A percentile compares a stretch with the other conserved stretches of the same genome.
These are phyloP conservation scores for Fusarium odoratissimum DNA, from an alignment of 2,329 filamentous ascomycete species.

Conservation along the genomic window DNA sequence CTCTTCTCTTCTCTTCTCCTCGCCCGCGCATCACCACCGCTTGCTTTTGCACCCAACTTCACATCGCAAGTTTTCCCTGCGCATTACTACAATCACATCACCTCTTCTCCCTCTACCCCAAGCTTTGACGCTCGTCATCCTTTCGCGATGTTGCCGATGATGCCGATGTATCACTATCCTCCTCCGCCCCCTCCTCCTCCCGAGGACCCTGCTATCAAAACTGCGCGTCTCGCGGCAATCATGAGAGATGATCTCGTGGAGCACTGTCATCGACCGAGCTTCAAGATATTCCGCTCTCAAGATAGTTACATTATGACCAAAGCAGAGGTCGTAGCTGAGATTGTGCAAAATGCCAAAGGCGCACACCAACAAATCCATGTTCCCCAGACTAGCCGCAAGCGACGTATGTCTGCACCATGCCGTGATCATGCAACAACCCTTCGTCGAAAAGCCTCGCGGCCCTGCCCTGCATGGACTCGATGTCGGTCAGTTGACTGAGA, in stretches of 20 bases:
- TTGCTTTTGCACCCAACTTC: not conserved
- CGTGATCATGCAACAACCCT: not conserved
- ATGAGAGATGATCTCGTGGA: not conserved
- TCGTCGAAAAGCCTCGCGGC: not conserved
- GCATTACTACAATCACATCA: too few relatives aligned
- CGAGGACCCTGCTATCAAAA: accelerated
- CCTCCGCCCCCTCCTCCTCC: too few relatives aligned
- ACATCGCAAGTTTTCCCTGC: too few relatives aligned
- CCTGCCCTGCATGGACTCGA: not conserved
- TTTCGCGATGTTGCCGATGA: too few relatives aligned
- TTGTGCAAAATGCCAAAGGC: not conserved
- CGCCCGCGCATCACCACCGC: not conserved
- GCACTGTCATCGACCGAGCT: not conserved
- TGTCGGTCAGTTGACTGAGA: not conserved
- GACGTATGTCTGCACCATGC: not conserved
- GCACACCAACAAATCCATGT: not conserved
- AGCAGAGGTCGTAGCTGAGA: not conserved
- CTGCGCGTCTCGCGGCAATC: not conserved
- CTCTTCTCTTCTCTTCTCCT: not conserved
- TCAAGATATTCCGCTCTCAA: not conserved
- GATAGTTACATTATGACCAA: not conserved
- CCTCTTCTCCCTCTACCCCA: too few relatives aligned
- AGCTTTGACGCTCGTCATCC: too few relatives aligned
- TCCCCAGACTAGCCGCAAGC: not conserved
- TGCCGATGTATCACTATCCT: too few relatives aligned